Conservation (phyloP, 805 yeast species). For the Barnettozyma wickerhamii region DNA sequence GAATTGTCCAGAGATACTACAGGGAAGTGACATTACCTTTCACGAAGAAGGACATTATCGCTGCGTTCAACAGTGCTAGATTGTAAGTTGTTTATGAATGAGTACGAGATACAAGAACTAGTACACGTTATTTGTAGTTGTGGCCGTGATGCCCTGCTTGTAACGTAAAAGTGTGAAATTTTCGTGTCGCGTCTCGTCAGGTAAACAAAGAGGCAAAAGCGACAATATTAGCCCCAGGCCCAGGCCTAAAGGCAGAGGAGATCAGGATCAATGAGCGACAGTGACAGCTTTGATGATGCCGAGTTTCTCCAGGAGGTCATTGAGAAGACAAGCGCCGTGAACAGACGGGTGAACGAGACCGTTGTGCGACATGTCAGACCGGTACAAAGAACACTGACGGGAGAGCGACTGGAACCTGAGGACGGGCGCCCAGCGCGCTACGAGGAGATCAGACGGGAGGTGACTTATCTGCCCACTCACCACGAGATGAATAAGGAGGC, state of each 20-base stretch:
- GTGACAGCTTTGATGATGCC: constrained; percentile 28
- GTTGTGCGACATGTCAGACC: constrained; percentile 26
- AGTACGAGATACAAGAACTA: neutral
- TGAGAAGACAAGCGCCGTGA: constrained; percentile 26
- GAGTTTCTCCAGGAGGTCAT: constrained; percentile 20
- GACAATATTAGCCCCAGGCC: too few relatives aligned
- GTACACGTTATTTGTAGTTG: neutral
- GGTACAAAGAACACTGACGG: constrained; percentile 33
- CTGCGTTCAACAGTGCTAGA: constrained; percentile 41
- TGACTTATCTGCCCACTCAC: constrained; percentile 41
- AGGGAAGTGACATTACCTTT: constrained; percentile 48
- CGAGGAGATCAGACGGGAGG: constrained; percentile 33
- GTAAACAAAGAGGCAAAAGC: constrained; percentile 3
- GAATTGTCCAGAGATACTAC: constrained; percentile 48
- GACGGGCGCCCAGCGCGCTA: constrained; percentile 19
- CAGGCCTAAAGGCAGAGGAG: too few relatives aligned
- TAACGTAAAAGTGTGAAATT: neutral
- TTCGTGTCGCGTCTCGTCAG: constrained; percentile 3
- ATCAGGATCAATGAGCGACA: constrained; percentile 12
- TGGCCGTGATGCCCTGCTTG: neutral
- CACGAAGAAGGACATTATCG: constrained; percentile 51
- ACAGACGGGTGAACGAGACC: constrained; percentile 29
- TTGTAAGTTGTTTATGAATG: neutral
- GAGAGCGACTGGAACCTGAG: constrained; percentile 23
- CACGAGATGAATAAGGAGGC: constrained; percentile 42